Evolutionary conservation across 768 basidiomycete species (phyloP).

Genomic region (Amyloporia xantha): DNA sequence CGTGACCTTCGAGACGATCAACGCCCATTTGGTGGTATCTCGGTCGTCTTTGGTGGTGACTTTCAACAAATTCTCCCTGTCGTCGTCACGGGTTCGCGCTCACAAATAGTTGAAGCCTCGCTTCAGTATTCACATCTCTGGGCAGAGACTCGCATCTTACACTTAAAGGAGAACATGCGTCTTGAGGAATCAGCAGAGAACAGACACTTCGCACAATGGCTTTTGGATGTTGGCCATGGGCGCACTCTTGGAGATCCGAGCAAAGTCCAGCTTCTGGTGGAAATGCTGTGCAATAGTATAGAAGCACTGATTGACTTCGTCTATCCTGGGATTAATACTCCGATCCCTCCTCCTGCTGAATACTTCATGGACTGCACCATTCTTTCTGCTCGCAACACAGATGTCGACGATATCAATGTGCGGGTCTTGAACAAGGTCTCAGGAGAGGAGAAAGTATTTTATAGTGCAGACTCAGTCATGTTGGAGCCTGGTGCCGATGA

Average conservation of each 20-base stretch:
- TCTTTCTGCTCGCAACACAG: conserved; percentile 27
- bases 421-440: conserved; percentile 12
- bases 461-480: conserved; percentile 18
- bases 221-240: conserved; percentile 12
- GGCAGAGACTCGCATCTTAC: background rate
- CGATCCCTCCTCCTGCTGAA: too few species aligned
- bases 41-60: conserved; percentile 38
- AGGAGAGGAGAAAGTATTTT: conserved; percentile 14
- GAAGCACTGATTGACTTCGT: background rate
- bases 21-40: conserved; percentile 37
- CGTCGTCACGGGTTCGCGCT: conserved; percentile 28
- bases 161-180: background rate
- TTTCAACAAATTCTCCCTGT: conserved; percentile 43
- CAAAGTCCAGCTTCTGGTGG: background rate
- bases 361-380: conserved; percentile 33
- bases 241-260: background rate
- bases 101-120: conserved; percentile 32
- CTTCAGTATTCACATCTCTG: conserved; percentile 13
- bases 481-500: conserved; percentile 21
- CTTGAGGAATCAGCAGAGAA: background rate
- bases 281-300: background rate
- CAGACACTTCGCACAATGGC: conserved; percentile 9
- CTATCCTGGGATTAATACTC: conserved; percentile 6
- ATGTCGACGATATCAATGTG: conserved; percentile 29
- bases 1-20: conserved; percentile 26